Evolutionary conservation across 805 yeast species (phyloP).

Genomic region (Yarrowia keelungensis): DNA sequence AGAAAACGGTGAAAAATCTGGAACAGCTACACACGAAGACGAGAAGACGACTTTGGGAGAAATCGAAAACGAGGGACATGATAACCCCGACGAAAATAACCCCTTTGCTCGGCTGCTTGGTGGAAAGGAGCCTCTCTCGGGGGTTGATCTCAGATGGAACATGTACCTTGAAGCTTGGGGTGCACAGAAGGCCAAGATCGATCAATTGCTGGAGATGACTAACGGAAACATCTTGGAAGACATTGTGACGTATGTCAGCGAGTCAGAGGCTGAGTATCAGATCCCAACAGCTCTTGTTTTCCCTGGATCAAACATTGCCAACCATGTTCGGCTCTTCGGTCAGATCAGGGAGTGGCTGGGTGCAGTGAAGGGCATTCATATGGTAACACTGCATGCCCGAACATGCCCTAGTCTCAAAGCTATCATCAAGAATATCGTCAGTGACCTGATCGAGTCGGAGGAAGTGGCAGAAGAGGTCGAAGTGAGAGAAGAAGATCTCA

Average conservation of each 20-base stretch:
- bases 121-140: constrained; percentile 55
- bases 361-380: constrained; percentile 19
- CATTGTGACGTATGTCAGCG: constrained; percentile 40
- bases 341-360: constrained; percentile 43
- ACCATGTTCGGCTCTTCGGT: constrained; percentile 47
- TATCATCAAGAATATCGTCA: constrained; percentile 49
- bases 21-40: background rate
- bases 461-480: constrained; percentile 40
- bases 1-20: constrained; percentile 16
- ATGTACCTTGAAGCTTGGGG: constrained; percentile 54
- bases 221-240: constrained; percentile 41
- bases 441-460: constrained; percentile 45
- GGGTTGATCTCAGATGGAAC: constrained; percentile 53
- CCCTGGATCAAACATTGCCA: constrained; percentile 50
- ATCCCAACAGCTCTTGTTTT: constrained; percentile 47
- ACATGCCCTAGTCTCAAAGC: constrained; percentile 51
- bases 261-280: constrained; percentile 41
- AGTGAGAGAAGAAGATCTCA: constrained; percentile 41
- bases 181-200: constrained; percentile 48
- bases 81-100: constrained; percentile 39
- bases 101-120: constrained; percentile 56
- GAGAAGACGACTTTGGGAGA: constrained; percentile 16
- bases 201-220: constrained; percentile 46
- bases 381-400: constrained; percentile 49
- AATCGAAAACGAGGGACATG: constrained; percentile 28